A percentile compares a stretch with the other conserved stretches of the same genome.
These are phyloP conservation scores for Chlamydomonas sphaeroides DNA, from an alignment of 139 green algal species.

Conservation along the genomic window DNA sequence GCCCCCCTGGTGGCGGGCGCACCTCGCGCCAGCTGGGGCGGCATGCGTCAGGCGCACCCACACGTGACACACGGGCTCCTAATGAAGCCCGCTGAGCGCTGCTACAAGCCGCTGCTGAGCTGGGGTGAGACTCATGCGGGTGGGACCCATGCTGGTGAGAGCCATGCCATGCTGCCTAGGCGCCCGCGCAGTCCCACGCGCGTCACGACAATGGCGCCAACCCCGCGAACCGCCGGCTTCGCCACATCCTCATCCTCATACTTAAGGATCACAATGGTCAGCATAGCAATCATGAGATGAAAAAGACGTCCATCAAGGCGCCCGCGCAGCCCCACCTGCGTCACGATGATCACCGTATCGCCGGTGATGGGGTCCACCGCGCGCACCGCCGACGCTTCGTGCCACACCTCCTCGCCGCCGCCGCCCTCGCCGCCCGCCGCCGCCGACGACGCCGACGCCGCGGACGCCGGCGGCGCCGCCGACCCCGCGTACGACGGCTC, in stretches of 20 bases:
- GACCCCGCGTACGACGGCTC: neutral
- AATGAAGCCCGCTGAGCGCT: no score
- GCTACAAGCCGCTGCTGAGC: no score
- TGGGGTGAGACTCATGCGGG: no score
- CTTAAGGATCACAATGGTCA: neutral
- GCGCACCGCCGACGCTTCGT: constrained; percentile 8
- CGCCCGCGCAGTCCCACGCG: neutral
- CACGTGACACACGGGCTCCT: no score
- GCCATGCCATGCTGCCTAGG: no score
- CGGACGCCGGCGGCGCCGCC: no score
- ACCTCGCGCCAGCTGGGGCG: no score
- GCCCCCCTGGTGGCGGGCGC: no score
- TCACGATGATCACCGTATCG: constrained; percentile 1
- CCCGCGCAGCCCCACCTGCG: neutral
- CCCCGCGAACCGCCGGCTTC: neutral
- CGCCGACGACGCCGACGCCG: neutral
- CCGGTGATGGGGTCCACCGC: constrained; percentile 16
- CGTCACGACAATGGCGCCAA: constrained; percentile 19
- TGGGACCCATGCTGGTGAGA: no score
- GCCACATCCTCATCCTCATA: neutral
- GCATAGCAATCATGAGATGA: neutral
- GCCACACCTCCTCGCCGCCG: constrained; percentile 21
- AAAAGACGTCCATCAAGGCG: no score
- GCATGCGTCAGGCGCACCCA: no score
- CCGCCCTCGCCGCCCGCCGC: neutral